Percentiles rank a stretch among this genome's conserved stretches.
phyloP scores from a whole-genome alignment of 306 rosid genomes.

The Prunus kanzakura region DNA sequence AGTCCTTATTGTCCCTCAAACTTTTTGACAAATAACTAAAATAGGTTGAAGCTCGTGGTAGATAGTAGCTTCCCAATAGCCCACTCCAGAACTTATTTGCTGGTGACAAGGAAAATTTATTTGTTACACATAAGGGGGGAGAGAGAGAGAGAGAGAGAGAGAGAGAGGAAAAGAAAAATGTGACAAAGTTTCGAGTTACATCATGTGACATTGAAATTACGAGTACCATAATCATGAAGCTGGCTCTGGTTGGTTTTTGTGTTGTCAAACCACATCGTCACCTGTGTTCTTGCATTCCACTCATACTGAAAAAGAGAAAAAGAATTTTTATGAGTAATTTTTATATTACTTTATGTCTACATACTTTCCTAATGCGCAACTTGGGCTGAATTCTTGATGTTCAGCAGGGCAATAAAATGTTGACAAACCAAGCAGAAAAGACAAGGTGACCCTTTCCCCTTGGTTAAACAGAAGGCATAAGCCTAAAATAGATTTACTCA shows the following conservation, averaged over 20 bases:
- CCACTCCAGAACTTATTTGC: slow-evolving; percentile 95
- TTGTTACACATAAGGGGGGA: background rate
- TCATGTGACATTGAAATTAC: background rate
- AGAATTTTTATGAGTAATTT: background rate
- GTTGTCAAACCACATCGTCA: slow-evolving; percentile 92
- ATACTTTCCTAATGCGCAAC: background rate
- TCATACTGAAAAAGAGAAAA: slow-evolving; percentile 56
- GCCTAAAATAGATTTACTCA: background rate
- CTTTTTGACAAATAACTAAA: slow-evolving; percentile 57
- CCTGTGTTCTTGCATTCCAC: slow-evolving; percentile 97
- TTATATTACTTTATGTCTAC: background rate
- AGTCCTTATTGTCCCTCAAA: slow-evolving; percentile 50
- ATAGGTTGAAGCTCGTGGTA: slow-evolving; percentile 80
- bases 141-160: background rate
- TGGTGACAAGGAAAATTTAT: slow-evolving; percentile 16
- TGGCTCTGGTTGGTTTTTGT: slow-evolving; percentile 65
- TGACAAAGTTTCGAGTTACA: background rate
- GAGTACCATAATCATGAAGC: slow-evolving; percentile 91
- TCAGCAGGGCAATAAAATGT: background rate
- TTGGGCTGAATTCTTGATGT: background rate
- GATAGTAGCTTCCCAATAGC: slow-evolving; percentile 66
- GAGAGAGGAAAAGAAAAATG: background rate
- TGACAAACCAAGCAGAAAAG: background rate
- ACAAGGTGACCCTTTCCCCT: background rate
- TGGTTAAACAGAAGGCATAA: background rate